Evolutionary conservation across 441 rosid genomes (phyloP), one percentile per base, ranked within the genome.

Genomic region (Corymbia citriodora): DNA sequence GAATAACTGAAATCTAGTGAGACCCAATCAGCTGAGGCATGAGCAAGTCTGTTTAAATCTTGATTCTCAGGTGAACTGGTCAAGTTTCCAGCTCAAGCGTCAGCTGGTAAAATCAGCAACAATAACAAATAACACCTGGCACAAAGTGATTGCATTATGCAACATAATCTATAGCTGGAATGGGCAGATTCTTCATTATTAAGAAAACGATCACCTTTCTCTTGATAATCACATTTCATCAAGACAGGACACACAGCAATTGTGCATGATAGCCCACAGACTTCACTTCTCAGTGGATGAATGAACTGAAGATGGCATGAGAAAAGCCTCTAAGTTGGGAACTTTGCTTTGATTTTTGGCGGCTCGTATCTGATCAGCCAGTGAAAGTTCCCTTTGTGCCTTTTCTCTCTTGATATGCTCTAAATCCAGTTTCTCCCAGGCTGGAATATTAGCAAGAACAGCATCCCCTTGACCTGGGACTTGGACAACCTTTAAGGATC

Each of bases 311-410:
- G 91, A 91, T 83, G 93, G 90, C 87, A 89, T 89, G 87, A 90
- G 91, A 61, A 89, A 88, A 68, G 91, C 89, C 65, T 93, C 92
- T 65, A 50, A 63, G 88, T 85, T 55, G 70, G 36, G 68, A 88
- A 83, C 90, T 96, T 93, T 89, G 92, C 92, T 93, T 93, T 82
- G 96, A 89, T 74, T 95, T 91, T 94, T 97, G 88, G 98, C 98
- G 1, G 96, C 97, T 92, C 59, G 94, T 91, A 97, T 97, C 95
- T 97, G 97, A 88, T 97, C 99, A 19, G 98, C 97, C 74, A 98
- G 96, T 18, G 98, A 95, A 89, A 93, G 91, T 90, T 93, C 93
- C 63, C 91, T 94, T 88, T 88, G 93, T 90, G 89, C 92, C 91
- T 94, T 96, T 89, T 96, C 97, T 92, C 90, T 94, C 94, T 89